Base-by-base conservation (phyloP, 2,329 filamentous ascomycete species). In the Beauveria scarabaeidicola region DNA sequence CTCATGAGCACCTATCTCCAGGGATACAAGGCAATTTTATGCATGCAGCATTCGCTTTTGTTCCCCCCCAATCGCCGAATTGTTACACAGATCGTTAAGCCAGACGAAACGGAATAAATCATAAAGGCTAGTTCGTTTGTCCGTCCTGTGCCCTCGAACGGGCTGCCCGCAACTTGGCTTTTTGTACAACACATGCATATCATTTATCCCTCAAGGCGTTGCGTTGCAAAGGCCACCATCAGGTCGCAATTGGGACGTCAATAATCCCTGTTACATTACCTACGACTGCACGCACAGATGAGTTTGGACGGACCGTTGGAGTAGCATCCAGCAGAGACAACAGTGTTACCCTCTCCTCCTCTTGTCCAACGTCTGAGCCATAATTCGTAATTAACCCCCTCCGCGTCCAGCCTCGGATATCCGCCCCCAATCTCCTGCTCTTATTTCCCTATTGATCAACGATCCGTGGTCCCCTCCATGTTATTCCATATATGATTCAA, bases 121-220 rank as follows among this genome's bases (percentile, higher is more conserved):
- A 32, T 32, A 5, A 36, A n/a, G n/a, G 32, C 32, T 36, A 36
- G 32, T 15, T 13, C 15, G 32, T 15, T 13, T 36, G 13, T 36
- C 32, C 32, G 32, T 36, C 32, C 23, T 27, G 21, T 52, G 21
- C 25, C 50, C n/a, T 36, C 32, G 32, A 36, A 36, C 11, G 13
- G 32, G 13, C 32, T 36, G 32, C 32, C 23, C 23, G 23, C 5
- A 23, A 36, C 32, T 36, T 23, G 19, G 21, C 23, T 29, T 52
- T 13, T 53, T 53, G 51, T 53, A 53, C 51, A 53, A 53, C 51
- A 43, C 51, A 53, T 53, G 36, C 51, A 43, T 27, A 36, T 36
- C 10, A 36, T 36, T 36, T 36, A 36, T 36, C 32, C 32, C 32
- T 36, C 32, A 36, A 36, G 32, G 13, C 32, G 13, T 36, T 36